Base-by-base conservation (phyloP, 2,329 filamentous ascomycete species). In the Parastagonospora nodorum region DNA sequence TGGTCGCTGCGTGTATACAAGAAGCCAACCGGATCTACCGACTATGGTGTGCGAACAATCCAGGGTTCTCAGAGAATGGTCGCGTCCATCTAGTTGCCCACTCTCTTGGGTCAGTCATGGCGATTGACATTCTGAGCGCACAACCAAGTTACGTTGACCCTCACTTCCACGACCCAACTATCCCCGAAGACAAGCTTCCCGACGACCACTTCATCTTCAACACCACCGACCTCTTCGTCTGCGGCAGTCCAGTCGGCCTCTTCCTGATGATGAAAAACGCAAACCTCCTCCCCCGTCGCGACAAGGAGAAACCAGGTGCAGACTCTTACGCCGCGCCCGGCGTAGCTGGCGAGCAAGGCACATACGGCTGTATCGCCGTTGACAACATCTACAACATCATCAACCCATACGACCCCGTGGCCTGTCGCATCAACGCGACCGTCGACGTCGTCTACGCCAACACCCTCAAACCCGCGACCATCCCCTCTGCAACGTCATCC, bases 361-460 rank as follows among this genome's bases (percentile, higher is more conserved):
- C 80, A 5, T 96, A 96, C 71, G 94, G 94, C 14, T 97, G 94
- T 71, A 78, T 97, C 27, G 90, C 93, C 0, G 88, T 97, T 1
- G 91, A 97, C 75, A 99, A 97, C 70, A 83, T 99, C 49, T 99
- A 97, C 79, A 99, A 99, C 66, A 84, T 99, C 57, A 84, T 97
- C 68, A 86, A 88, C 60, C 83, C 84, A 30, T 87, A 86, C 53
- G 86, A 88, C 56, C 85, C 94, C 2, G 95, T 99, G 49, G 90
- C 92, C 1, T 97, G 97, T 72, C 83, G 93, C 12, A 84, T 97
- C 50, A 99, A 97, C 64, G 91, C 92, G 16, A 88, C 92, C 3
- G 87, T 97, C 36, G 94, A 99, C 70, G 84, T 85, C 4, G 80
- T 82, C 16, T 96, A 96, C 63, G 88, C 92, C 0, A 80, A 85